A percentile compares a stretch with the other conserved stretches of the same genome.
phyloP scores from a whole-genome alignment of 1,284 basidiomycete species.

The Cryptococcus amylolentus region DNA sequence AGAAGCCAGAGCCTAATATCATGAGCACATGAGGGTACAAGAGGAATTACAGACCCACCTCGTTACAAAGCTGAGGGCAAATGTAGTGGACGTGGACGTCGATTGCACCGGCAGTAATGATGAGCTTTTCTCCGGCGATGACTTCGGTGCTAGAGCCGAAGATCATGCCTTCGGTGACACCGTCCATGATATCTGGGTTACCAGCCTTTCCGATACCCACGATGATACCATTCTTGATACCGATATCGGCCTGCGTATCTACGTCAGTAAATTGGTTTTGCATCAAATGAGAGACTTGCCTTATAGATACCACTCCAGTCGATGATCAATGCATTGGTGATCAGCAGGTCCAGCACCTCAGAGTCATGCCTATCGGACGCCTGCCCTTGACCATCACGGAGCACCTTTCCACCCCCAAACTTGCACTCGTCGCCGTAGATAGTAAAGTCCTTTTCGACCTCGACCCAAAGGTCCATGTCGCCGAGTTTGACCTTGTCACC shows the following conservation, averaged over 20 bases:
- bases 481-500: constrained; percentile 86
- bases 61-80: constrained; percentile 77
- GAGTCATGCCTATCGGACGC: constrained; percentile 66
- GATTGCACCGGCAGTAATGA: constrained; percentile 88
- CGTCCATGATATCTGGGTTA: constrained; percentile 90
- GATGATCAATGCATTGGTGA: constrained; percentile 90
- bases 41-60: constrained; percentile 53
- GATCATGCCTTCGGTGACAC: constrained; percentile 68
- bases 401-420: constrained; percentile 92
- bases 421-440: constrained; percentile 85
- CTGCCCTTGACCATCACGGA: constrained; percentile 97
- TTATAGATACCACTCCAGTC: constrained; percentile 97
- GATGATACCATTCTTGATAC: constrained; percentile 80
- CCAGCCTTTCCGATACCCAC: constrained; percentile 92
- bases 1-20: constrained; percentile 51
- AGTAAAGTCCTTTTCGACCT: constrained; percentile 79
- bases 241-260: constrained; percentile 79
- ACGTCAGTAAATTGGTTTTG: background rate
- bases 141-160: constrained; percentile 88
- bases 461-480: constrained; percentile 87
- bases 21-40: background rate
- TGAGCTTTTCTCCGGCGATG: constrained; percentile 89
- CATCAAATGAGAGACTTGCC: constrained; percentile 48
- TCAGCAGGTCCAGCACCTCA: constrained; percentile 81
- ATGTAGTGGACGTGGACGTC: constrained; percentile 94